Conservation (phyloP, 257 asterid species). For the Osmanthus fragrans region DNA sequence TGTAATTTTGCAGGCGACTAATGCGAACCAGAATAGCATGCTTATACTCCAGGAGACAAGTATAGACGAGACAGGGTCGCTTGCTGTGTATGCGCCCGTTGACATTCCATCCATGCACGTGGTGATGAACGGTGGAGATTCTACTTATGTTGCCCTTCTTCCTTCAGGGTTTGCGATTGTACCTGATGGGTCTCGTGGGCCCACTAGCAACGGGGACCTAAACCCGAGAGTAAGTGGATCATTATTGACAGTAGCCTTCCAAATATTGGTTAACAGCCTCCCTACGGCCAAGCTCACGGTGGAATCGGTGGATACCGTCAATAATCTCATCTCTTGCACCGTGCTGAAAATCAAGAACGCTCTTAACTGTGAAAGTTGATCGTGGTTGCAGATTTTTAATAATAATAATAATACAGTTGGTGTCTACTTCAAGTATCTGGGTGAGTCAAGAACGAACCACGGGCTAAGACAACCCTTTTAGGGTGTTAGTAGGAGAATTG, state of each 20-base stretch:
- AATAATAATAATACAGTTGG: neutral
- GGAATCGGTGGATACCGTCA: slow-evolving; percentile 60
- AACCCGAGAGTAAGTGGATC: slow-evolving; percentile 41
- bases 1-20: slow-evolving; percentile 48
- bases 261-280: slow-evolving; percentile 53
- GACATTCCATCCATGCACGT: slow-evolving; percentile 91
- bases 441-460: slow-evolving; percentile 99
- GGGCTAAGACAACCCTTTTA: slow-evolving; percentile 33
- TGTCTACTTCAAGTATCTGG: slow-evolving; percentile 18
- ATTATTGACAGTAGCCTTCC: slow-evolving; percentile 58
- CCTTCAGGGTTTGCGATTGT: slow-evolving; percentile 90
- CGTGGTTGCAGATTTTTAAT: neutral
- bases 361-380: slow-evolving; percentile 45
- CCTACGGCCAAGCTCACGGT: slow-evolving; percentile 61
- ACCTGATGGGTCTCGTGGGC: slow-evolving; percentile 74
- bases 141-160: slow-evolving; percentile 83
- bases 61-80: slow-evolving; percentile 84
- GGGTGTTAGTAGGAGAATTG: slow-evolving; percentile 30
- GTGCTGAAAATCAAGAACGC: slow-evolving; percentile 60
- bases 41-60: slow-evolving; percentile 84
- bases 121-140: slow-evolving; percentile 97
- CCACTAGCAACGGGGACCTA: slow-evolving; percentile 28
- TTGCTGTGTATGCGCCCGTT: slow-evolving; percentile 93
- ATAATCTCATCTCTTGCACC: slow-evolving; percentile 57
- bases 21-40: slow-evolving; percentile 79